phyloP scores from a whole-genome alignment of 257 asterid species.

The Solanum paucissectum region DNA sequence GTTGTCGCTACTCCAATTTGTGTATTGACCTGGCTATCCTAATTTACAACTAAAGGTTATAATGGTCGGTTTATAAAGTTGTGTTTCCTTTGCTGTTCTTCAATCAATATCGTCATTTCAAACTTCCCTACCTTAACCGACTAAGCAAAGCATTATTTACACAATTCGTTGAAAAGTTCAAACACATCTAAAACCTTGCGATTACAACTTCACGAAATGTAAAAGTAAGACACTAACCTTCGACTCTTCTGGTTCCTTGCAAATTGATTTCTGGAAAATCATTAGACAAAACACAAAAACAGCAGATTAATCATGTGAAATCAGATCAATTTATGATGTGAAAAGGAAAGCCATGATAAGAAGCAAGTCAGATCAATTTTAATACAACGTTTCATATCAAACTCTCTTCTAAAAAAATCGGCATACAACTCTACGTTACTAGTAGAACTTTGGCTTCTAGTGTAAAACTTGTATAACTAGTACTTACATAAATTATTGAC shows the following conservation, averaged over 20 bases:
- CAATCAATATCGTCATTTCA: background rate
- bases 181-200: background rate
- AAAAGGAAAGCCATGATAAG: background rate
- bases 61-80: background rate
- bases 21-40: background rate
- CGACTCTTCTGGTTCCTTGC: constrained; percentile 62
- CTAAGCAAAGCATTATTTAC: background rate
- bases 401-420: background rate
- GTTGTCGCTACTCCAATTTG: background rate
- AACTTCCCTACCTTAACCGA: background rate
- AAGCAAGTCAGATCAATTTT: background rate
- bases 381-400: background rate
- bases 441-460: background rate
- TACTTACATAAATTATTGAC: background rate
- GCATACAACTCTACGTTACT: background rate
- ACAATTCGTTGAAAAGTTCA: background rate
- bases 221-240: constrained; percentile 40
- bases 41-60: background rate
- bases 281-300: background rate
- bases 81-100: background rate
- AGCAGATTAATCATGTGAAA: background rate
- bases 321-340: background rate
- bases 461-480: background rate
- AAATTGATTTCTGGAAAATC: constrained; percentile 67
- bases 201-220: background rate